Conservation (phyloP, 1,139 yeast species). For the Wickerhamiella pararugosa region DNA sequence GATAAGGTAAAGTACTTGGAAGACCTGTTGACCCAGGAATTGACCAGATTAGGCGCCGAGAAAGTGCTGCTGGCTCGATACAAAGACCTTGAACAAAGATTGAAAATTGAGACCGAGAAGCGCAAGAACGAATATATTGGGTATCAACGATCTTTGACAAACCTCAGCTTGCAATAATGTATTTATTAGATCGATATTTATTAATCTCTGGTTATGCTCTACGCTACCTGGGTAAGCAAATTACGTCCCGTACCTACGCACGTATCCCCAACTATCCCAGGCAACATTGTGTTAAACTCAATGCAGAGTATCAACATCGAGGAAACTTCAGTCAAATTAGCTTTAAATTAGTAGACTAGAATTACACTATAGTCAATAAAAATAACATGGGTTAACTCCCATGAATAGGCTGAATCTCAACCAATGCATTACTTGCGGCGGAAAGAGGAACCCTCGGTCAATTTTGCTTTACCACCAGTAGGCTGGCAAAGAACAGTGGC, state of each 20-base stretch:
- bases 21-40: slow-evolving; percentile 9
- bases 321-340: no score
- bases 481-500: slow-evolving; percentile 98
- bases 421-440: slow-evolving; percentile 64
- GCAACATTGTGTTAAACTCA: no score
- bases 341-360: no score
- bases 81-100: slow-evolving; percentile 10
- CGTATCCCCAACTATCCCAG: no score
- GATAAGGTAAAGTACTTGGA: slow-evolving; percentile 11
- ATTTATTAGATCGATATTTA: not conserved
- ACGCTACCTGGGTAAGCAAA: no score
- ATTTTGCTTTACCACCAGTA: slow-evolving; percentile 99
- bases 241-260: no score
- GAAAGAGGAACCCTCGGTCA: slow-evolving; percentile 98
- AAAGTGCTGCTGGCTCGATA: slow-evolving; percentile 12
- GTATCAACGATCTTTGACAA: slow-evolving; percentile 8
- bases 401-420: no score
- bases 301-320: no score
- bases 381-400: no score
- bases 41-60: slow-evolving; percentile 15
- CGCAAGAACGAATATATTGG: slow-evolving; percentile 15
- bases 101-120: slow-evolving; percentile 13
- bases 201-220: no score
- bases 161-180: slow-evolving; percentile 5
- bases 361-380: no score